Percentiles rank a stretch among this genome's conserved stretches.
Evolutionary conservation across 306 rosid genomes (phyloP).

Genomic region (Styphnolobium japonicum): DNA sequence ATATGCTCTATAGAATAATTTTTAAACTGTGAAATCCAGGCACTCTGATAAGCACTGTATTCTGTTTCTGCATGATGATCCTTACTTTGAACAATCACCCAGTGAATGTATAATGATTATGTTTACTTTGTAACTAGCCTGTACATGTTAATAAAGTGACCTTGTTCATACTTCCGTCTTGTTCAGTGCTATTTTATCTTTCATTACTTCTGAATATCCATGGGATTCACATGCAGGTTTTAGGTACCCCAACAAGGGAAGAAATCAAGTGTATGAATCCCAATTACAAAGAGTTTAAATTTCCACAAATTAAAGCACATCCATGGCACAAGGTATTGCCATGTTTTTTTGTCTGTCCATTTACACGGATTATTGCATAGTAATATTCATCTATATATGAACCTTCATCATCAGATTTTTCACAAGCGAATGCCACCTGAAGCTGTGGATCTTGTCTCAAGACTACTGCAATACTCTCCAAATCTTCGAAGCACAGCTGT

Average conservation of each 20-base stretch:
- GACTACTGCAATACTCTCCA: slow-evolving; percentile 93
- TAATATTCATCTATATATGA: not conserved
- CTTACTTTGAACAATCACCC: not conserved
- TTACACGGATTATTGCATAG: not conserved
- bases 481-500: slow-evolving; percentile 93
- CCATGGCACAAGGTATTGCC: slow-evolving; percentile 92
- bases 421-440: slow-evolving; percentile 92
- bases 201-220: not conserved
- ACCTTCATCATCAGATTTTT: slow-evolving; percentile 58
- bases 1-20: not conserved
- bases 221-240: slow-evolving; percentile 56
- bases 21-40: not conserved
- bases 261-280: slow-evolving; percentile 98
- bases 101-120: not conserved
- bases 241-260: slow-evolving; percentile 98
- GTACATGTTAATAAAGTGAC: not conserved
- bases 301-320: slow-evolving; percentile 94
- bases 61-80: not conserved
- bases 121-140: not conserved
- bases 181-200: not conserved
- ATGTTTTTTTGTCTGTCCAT: not conserved
- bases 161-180: not conserved
- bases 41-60: not conserved
- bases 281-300: slow-evolving; percentile 86
- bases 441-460: slow-evolving; percentile 95